Evolutionary conservation across 805 yeast species (phyloP).

Genomic region (Crinitomyces ghanaensis): DNA sequence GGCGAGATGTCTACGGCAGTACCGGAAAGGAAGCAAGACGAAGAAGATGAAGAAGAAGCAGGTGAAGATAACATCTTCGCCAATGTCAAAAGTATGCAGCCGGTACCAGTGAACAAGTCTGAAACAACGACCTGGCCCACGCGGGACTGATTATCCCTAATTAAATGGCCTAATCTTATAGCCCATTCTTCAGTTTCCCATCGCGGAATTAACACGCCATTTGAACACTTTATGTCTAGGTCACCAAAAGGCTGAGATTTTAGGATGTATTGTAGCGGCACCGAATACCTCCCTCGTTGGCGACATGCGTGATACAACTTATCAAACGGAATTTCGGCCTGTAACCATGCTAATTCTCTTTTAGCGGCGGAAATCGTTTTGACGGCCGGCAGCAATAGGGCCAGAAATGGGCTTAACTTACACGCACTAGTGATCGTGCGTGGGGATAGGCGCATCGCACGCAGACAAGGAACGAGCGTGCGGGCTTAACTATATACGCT

Average conservation of each 20-base stretch:
- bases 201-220: slow-evolving; percentile 74
- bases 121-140: slow-evolving; percentile 24
- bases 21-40: too few species aligned
- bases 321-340: slow-evolving; percentile 38
- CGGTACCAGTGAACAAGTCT: slow-evolving; percentile 83
- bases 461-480: too few species aligned
- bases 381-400: slow-evolving; percentile 16
- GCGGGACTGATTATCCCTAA: slow-evolving; percentile 11
- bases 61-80: slow-evolving; percentile 21
- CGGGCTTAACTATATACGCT: too few species aligned
- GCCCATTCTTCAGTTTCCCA: slow-evolving; percentile 96
- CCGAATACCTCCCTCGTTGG: slow-evolving; percentile 38
- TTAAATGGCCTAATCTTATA: slow-evolving; percentile 25
- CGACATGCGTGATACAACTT: slow-evolving; percentile 42
- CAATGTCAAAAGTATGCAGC: slow-evolving; percentile 63
- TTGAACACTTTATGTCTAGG: slow-evolving; percentile 46
- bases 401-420: slow-evolving; percentile 12
- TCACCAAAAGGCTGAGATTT: slow-evolving; percentile 81
- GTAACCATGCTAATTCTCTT: slow-evolving; percentile 57
- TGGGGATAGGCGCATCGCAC: slow-evolving; percentile 19
- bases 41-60: slow-evolving; percentile 37
- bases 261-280: slow-evolving; percentile 76
- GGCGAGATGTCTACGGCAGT: slow-evolving; percentile 43
- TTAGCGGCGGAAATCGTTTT: slow-evolving; percentile 30
- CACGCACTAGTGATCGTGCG: slow-evolving; percentile 9